Evolutionary conservation across 2,329 filamentous ascomycete species (phyloP).

Genomic region (Fusarium sp.): DNA sequence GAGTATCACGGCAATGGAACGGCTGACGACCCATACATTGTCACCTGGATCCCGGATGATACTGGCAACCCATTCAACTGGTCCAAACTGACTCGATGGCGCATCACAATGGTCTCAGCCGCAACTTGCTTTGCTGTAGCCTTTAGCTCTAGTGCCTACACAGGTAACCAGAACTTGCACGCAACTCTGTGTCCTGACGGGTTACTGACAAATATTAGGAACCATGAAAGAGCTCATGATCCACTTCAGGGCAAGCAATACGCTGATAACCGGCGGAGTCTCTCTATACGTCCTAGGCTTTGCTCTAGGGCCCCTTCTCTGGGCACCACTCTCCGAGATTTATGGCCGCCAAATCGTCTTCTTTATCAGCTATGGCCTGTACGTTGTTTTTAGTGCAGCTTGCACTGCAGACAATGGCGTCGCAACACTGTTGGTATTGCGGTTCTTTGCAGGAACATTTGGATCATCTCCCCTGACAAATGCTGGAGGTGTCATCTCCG

Average conservation of each 20-base stretch:
- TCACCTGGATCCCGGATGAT: slow-evolving; percentile 78
- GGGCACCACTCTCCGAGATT: slow-evolving; percentile 77
- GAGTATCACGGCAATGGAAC: slow-evolving; percentile 75
- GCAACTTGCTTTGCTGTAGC: slow-evolving; percentile 78
- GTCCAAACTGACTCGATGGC: slow-evolving; percentile 73
- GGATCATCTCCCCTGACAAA: slow-evolving; percentile 76
- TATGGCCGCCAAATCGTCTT: slow-evolving; percentile 75
- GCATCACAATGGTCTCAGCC: slow-evolving; percentile 74
- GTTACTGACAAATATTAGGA: slow-evolving; percentile 20
- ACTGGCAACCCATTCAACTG: slow-evolving; percentile 77
- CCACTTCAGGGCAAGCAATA: slow-evolving; percentile 67
- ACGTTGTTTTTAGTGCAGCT: slow-evolving; percentile 75
- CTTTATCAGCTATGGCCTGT: slow-evolving; percentile 68
- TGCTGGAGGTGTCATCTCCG: slow-evolving; percentile 75
- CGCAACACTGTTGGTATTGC: slow-evolving; percentile 73
- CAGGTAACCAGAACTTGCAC: slow-evolving; percentile 59
- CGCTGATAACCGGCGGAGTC: slow-evolving; percentile 73
- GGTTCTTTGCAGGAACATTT: slow-evolving; percentile 77
- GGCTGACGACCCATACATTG: slow-evolving; percentile 75
- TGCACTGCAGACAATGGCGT: slow-evolving; percentile 72
- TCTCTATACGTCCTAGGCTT: slow-evolving; percentile 77
- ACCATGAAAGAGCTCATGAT: slow-evolving; percentile 65
- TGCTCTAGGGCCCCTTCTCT: slow-evolving; percentile 73
- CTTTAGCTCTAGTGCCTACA: slow-evolving; percentile 79
- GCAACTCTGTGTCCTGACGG: too few species aligned